These are phyloP conservation scores for Kalaharituber pfeilii DNA, from an alignment of 2,329 filamentous ascomycete genomes.

Conservation along the genomic window DNA sequence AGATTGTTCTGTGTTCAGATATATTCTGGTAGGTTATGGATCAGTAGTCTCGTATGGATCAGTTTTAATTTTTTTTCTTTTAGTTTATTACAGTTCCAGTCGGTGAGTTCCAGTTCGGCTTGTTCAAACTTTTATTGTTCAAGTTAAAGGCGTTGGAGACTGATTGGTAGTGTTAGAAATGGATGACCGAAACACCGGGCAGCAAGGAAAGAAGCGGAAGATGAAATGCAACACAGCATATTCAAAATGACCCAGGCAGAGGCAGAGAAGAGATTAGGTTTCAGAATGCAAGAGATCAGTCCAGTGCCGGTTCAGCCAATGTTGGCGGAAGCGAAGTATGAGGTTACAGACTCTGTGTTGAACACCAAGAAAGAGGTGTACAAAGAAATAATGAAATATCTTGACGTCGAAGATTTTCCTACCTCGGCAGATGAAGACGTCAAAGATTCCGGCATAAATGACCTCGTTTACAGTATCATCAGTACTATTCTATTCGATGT, in stretches of 20 bases:
- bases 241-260: not conserved
- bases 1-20: too few species aligned
- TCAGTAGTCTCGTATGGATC: too few species aligned
- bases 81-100: too few species aligned
- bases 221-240: not conserved
- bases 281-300: not conserved
- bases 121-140: too few species aligned
- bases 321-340: not conserved
- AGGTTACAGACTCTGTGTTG: conserved; percentile 2
- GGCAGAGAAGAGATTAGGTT: not conserved
- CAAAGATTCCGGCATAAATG: conserved; percentile 4
- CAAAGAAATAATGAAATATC: conserved; percentile 1
- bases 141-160: too few species aligned
- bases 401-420: conserved; percentile 7
- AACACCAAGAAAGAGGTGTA: conserved; percentile 8
- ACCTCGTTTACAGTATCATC: conserved; percentile 3
- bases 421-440: not conserved
- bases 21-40: too few species aligned
- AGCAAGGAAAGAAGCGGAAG: not conserved
- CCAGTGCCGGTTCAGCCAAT: conserved; percentile 5
- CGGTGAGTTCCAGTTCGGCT: too few species aligned
- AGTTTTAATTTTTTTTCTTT: too few species aligned
- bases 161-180: too few species aligned
- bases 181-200: not conserved
- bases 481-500: not conserved